A percentile compares a stretch with the other conserved stretches of the same genome.
Evolutionary conservation across 169 alveolate genomes (phyloP).

Genomic region (Perkinsus marinus): DNA sequence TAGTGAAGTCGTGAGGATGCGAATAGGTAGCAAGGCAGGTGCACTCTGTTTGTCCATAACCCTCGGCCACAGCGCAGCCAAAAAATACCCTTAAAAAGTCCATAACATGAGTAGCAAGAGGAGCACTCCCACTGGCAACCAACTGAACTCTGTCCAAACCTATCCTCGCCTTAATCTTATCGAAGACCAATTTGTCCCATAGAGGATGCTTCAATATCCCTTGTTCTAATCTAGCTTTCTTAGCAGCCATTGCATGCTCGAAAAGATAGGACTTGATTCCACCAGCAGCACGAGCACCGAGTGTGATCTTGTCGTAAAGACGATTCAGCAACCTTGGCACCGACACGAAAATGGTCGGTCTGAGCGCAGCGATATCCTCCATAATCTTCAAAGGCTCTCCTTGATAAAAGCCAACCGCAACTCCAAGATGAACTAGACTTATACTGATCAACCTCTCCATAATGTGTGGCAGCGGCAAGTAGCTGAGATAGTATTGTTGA

Average conservation of each 20-base stretch:
- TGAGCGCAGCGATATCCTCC: conserved; percentile 56
- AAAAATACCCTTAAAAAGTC: conserved; percentile 47
- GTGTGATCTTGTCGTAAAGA: conserved; percentile 35
- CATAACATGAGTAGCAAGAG: conserved; percentile 51
- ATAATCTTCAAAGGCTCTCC: conserved; percentile 56
- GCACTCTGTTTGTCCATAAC: conserved; percentile 1
- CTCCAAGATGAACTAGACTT: not conserved
- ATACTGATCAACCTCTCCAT: conserved; percentile 50
- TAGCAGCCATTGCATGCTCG: not conserved
- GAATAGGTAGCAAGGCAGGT: not conserved
- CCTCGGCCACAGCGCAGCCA: conserved; percentile 51
- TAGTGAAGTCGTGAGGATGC: not conserved
- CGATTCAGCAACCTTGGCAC: conserved; percentile 65
- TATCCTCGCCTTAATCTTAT: conserved; percentile 37
- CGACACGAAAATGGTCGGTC: conserved; percentile 64
- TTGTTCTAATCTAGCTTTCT: not conserved
- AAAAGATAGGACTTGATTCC: not conserved
- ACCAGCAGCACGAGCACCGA: not conserved
- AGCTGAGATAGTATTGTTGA: conserved; percentile 49
- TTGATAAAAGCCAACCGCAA: not conserved
- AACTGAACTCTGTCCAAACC: conserved; percentile 59
- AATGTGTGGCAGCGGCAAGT: conserved; percentile 70
- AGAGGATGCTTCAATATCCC: conserved; percentile 11
- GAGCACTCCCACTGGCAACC: conserved; percentile 69
- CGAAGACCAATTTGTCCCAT: conserved; percentile 56